Percentiles rank a stretch among this genome's conserved stretches.
Evolutionary conservation across 352 stramenopile genomes (phyloP).

Genomic region (Globisporangium apiculatum): DNA sequence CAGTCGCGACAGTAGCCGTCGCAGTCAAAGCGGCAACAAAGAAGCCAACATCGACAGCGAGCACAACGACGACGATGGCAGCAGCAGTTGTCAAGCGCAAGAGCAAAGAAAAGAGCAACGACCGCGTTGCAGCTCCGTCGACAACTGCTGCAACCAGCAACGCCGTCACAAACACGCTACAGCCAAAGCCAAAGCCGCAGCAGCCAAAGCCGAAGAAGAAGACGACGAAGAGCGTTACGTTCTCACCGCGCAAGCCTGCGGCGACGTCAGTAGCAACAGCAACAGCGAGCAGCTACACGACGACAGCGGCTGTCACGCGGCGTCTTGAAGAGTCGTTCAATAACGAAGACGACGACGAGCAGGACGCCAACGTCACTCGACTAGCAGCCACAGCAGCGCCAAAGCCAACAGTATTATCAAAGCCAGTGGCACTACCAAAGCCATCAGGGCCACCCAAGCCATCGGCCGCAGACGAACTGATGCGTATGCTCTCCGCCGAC

Average conservation of each 20-base stretch:
- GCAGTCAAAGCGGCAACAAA: not conserved
- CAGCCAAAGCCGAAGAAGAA: conserved; percentile 9
- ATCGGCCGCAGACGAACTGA: conserved; percentile 35
- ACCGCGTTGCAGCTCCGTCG: not conserved
- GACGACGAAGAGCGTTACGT: conserved; percentile 15
- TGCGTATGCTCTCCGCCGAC: conserved; percentile 49
- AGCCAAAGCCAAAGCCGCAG: not conserved
- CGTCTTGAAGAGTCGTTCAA: conserved; percentile 12
- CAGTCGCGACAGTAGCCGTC: not conserved
- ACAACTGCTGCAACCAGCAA: not conserved
- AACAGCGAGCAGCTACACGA: too few relatives aligned
- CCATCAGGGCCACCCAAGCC: conserved; percentile 8
- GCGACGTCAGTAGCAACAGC: not conserved
- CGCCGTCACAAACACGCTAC: not conserved
- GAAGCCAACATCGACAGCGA: not conserved
- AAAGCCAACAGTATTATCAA: conserved; percentile 3
- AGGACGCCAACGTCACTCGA: too few relatives aligned
- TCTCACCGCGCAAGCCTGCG: not conserved
- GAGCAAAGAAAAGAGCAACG: not conserved
- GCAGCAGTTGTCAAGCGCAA: conserved; percentile 2
- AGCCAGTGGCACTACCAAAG: not conserved
- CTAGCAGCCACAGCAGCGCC: not conserved
- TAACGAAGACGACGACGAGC: conserved; percentile 2
- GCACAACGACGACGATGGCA: not conserved
- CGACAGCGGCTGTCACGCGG: not conserved